Evolutionary conservation across 192 early-diverging fungal species (phyloP).

Genomic region (Umbelopsis sp.): DNA sequence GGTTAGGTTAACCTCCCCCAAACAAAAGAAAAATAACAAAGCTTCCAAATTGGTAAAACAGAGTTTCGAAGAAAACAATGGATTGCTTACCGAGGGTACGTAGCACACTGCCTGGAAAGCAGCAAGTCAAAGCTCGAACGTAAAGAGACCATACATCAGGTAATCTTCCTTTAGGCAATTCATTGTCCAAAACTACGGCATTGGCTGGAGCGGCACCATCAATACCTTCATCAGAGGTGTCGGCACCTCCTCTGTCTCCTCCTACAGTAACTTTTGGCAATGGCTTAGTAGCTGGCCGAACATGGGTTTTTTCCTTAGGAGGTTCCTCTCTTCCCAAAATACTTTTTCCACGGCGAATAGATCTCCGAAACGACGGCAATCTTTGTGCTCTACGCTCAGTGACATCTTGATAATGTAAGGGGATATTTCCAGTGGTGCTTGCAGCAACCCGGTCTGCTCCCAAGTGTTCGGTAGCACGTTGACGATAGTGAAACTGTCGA

Average conservation of each 20-base stretch:
- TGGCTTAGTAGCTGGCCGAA: not conserved
- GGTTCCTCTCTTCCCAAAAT: conserved; percentile 49
- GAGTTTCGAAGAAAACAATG: not conserved
- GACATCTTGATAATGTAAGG: conserved; percentile 19
- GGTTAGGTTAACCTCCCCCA: not conserved
- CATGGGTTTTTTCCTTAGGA: conserved; percentile 25
- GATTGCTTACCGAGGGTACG: conserved; percentile 28
- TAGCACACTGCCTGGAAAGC: conserved; percentile 28
- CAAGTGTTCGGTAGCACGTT: conserved; percentile 42
- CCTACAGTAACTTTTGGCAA: not conserved
- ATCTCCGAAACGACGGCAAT: conserved; percentile 18
- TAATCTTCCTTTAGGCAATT: conserved; percentile 18
- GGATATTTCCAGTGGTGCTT: conserved; percentile 30
- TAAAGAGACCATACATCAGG: conserved; percentile 33
- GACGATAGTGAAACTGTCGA: conserved; percentile 49
- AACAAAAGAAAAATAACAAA: not conserved
- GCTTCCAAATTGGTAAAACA: not conserved
- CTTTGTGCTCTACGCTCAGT: conserved; percentile 2
- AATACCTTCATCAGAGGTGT: not conserved
- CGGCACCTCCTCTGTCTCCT: conserved; percentile 8
- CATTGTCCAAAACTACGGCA: not conserved
- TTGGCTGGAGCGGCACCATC: conserved; percentile 4
- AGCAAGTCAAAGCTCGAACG: conserved; percentile 33
- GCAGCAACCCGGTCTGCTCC: conserved; percentile 21
- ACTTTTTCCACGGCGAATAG: conserved; percentile 42